Evolutionary conservation across 306 rosid species (phyloP).

Genomic region (Dryas alaskensis): DNA sequence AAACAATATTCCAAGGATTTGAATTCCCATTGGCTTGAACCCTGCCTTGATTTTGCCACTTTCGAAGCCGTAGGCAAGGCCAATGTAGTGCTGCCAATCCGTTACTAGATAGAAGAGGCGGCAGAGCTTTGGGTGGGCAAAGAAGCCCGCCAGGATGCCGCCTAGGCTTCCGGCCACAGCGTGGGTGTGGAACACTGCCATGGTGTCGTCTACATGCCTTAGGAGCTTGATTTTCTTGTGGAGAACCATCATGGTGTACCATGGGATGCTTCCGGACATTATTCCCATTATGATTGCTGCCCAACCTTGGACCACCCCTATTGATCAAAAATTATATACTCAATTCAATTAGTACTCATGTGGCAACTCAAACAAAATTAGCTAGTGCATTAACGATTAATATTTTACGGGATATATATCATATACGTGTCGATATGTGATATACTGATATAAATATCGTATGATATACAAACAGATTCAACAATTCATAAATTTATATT

Average conservation of each 20-base stretch:
- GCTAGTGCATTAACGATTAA: too few species aligned
- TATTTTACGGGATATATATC: too few species aligned
- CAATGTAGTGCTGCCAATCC: conserved; percentile 22
- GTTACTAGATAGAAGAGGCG: conserved; percentile 27
- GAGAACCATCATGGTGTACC: conserved; percentile 63
- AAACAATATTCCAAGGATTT: conserved; percentile 41
- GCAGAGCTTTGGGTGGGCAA: conserved; percentile 38
- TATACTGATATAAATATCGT: too few species aligned
- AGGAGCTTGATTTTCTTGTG: conserved; percentile 34
- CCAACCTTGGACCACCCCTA: conserved; percentile 64
- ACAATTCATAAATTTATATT: too few species aligned
- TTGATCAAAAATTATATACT: too few species aligned
- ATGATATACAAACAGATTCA: too few species aligned
- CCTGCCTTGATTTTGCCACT: conserved; percentile 13
- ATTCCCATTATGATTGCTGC: conserved; percentile 52
- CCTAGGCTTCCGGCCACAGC: conserved; percentile 53
- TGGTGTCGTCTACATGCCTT: conserved; percentile 42
- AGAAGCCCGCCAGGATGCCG: conserved; percentile 47
- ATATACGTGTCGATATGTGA: too few species aligned
- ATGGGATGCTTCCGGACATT: conserved; percentile 49
- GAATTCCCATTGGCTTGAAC: conserved; percentile 43
- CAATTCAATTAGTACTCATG: too few species aligned
- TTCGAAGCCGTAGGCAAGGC: conserved; percentile 33
- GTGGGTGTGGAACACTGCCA: conserved; percentile 55
- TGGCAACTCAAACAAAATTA: too few species aligned